These are phyloP conservation scores for Sphaerulina vaccinii DNA, from an alignment of 2,329 filamentous ascomycete species.

Conservation along the genomic window DNA sequence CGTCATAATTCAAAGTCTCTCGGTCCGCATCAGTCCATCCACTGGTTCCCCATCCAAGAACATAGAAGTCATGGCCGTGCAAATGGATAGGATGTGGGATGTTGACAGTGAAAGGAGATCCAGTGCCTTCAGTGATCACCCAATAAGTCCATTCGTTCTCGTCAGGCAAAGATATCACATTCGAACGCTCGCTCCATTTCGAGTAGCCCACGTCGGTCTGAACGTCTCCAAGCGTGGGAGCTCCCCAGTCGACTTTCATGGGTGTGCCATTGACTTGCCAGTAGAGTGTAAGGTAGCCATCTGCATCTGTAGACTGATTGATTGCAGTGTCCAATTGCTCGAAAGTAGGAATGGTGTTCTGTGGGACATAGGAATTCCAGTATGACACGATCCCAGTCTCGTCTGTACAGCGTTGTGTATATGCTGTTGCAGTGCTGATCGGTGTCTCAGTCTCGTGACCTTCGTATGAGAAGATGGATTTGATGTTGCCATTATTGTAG, in stretches of 20 bases:
- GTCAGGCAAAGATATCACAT: slow-evolving; percentile 38
- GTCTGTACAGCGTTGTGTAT: slow-evolving; percentile 44
- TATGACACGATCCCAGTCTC: slow-evolving; percentile 42
- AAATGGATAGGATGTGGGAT: slow-evolving; percentile 47
- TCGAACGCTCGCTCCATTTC: slow-evolving; percentile 35
- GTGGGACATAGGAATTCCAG: slow-evolving; percentile 39
- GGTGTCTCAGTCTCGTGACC: slow-evolving; percentile 35
- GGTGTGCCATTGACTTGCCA: slow-evolving; percentile 47
- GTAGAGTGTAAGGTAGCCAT: slow-evolving; percentile 35
- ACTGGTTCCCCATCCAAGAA: slow-evolving; percentile 31
- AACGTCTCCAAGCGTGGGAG: slow-evolving; percentile 47
- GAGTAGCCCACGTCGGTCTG: slow-evolving; percentile 42
- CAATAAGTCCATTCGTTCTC: slow-evolving; percentile 36
- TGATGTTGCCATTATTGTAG: slow-evolving; percentile 34
- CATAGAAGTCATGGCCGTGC: slow-evolving; percentile 37
- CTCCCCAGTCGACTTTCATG: slow-evolving; percentile 45
- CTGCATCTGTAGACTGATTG: slow-evolving; percentile 32
- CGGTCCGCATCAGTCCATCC: slow-evolving; percentile 28
- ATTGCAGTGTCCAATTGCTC: slow-evolving; percentile 32
- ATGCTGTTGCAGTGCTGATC: slow-evolving; percentile 32
- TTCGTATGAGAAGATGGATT: slow-evolving; percentile 43
- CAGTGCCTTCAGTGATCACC: slow-evolving; percentile 36
- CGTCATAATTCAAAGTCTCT: slow-evolving; percentile 35
- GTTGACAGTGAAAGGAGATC: slow-evolving; percentile 31
- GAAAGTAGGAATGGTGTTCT: slow-evolving; percentile 33